Percentiles rank a stretch among this genome's conserved stretches.
These are phyloP conservation scores for Incumbomyces lentus DNA, from an alignment of 2,329 filamentous ascomycete species.

Conservation along the genomic window DNA sequence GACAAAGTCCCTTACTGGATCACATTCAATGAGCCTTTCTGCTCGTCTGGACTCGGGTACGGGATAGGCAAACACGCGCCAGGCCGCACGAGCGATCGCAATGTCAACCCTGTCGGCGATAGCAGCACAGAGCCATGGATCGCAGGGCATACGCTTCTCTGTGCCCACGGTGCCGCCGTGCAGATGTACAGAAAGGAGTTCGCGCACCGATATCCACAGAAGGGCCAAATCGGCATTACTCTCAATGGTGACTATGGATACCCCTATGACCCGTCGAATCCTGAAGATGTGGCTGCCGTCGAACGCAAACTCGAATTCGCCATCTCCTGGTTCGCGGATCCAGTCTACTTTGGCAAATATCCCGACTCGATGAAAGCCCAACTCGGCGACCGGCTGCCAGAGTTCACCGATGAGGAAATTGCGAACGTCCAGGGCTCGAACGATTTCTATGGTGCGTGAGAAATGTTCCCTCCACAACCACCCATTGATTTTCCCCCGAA, in stretches of 20 bases:
- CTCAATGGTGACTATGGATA: conserved; percentile 76
- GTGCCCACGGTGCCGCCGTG: conserved; percentile 71
- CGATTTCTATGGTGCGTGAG: conserved; percentile 63
- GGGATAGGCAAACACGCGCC: conserved; percentile 69
- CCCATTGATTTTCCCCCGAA: too few relatives aligned
- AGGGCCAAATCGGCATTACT: conserved; percentile 74
- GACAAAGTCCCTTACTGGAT: conserved; percentile 78
- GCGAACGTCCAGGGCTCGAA: conserved; percentile 74
- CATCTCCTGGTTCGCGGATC: conserved; percentile 82
- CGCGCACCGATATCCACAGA: conserved; percentile 50
- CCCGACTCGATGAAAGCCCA: conserved; percentile 74
- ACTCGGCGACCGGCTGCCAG: conserved; percentile 65
- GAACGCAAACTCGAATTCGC: conserved; percentile 77
- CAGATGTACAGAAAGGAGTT: conserved; percentile 77
- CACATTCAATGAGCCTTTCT: conserved; percentile 87
- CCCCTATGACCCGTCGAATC: conserved; percentile 71
- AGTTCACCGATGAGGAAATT: conserved; percentile 61
- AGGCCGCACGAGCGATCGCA: conserved; percentile 67
- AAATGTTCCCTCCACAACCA: too few relatives aligned
- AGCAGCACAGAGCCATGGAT: conserved; percentile 70
- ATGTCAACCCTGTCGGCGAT: conserved; percentile 60
- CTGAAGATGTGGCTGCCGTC: conserved; percentile 62
- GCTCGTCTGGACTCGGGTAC: conserved; percentile 70
- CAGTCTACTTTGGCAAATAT: conserved; percentile 75
- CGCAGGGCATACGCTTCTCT: conserved; percentile 67